Evolutionary conservation across 2,329 filamentous ascomycete species (phyloP).

Genomic region (Fusarium piperis): DNA sequence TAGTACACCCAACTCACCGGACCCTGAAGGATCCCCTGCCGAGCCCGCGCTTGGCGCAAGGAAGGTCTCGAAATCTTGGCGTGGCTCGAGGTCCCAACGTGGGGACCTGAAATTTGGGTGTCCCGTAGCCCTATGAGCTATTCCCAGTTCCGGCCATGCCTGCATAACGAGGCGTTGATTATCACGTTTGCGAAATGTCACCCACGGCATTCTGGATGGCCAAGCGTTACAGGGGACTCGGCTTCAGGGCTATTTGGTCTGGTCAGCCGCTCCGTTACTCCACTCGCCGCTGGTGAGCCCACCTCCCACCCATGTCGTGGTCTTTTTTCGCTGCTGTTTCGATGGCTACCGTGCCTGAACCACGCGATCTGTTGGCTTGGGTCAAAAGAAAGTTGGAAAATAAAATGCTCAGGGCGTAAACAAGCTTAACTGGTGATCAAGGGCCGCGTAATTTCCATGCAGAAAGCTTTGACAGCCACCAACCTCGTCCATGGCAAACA

Average conservation of each 20-base stretch:
- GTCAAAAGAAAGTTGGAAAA: not conserved
- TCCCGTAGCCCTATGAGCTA: constrained; percentile 21
- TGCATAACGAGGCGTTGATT: constrained; percentile 30
- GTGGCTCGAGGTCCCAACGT: constrained; percentile 1
- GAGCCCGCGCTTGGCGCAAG: constrained; percentile 20
- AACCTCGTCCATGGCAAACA: not conserved
- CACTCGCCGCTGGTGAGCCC: constrained; percentile 2
- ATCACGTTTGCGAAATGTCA: constrained; percentile 17
- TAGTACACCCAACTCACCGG: constrained; percentile 5
- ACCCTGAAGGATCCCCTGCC: constrained; percentile 15
- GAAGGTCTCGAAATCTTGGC: constrained; percentile 9
- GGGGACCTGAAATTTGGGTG: not conserved
- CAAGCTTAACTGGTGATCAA: constrained; percentile 30
- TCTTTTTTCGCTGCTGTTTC: not conserved
- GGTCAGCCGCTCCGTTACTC: constrained; percentile 21
- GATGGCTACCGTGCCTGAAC: not conserved
- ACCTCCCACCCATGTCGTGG: not conserved
- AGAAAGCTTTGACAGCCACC: not conserved
- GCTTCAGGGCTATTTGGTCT: not conserved
- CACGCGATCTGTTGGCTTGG: constrained; percentile 1
- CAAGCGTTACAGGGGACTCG: constrained; percentile 14
- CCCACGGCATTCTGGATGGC: not conserved
- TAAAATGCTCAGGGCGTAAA: constrained; percentile 17
- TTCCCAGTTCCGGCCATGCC: constrained; percentile 15
- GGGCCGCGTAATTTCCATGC: constrained; percentile 4